Evolutionary conservation across 108 stramenopile species (phyloP), one percentile per base, ranked within the genome.

Genomic region (Fistulifera pelliculosa): DNA sequence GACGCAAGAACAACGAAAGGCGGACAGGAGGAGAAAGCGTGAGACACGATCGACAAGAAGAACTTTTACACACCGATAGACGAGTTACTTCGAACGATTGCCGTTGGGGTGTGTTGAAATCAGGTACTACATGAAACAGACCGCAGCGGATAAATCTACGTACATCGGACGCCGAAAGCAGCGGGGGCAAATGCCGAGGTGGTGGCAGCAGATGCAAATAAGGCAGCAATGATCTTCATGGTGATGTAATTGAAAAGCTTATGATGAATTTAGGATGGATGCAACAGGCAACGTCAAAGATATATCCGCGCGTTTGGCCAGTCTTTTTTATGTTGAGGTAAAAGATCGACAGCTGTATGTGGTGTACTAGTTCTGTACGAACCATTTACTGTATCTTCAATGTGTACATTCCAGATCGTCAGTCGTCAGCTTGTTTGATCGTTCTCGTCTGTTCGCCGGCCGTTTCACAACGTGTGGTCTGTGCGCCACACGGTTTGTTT

Each of bases 161-260:
- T 83, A 85, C 83, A 79, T 61, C 83, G 73, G 28, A 72, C 71
- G 35, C 73, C 81, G 57, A 81, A 80, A 16, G 81, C 35, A 41
- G 76, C 75, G 22, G 87, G 87, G 58, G 81, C 79, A 62, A 90
- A 90, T 21, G 87, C 87, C 70, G 81, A 70, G 50, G 68, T 79
- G 43, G 83, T 66, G 63, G 81, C 68, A 52, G 77, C 79, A 63
- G 81, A 51, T 39, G 84, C 65, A 52, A 70, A 16, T 66, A 79
- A 64, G 60, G 74, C 73, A 63, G 87, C 81, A 57, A 68, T 58
- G 64, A 90, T 64, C 76, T 77, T 77, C 76, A 77, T 77, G 62
- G 70, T 77, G 47, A 35, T 18, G 25, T 1, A 47, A 18, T 17
- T 41, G 17, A 39, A 54, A 8, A 18, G 26, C 0, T 57, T 57